Evolutionary conservation across 2,329 filamentous ascomycete species (phyloP), one percentile per base, ranked within the genome.

Genomic region (Penicillium hordei): DNA sequence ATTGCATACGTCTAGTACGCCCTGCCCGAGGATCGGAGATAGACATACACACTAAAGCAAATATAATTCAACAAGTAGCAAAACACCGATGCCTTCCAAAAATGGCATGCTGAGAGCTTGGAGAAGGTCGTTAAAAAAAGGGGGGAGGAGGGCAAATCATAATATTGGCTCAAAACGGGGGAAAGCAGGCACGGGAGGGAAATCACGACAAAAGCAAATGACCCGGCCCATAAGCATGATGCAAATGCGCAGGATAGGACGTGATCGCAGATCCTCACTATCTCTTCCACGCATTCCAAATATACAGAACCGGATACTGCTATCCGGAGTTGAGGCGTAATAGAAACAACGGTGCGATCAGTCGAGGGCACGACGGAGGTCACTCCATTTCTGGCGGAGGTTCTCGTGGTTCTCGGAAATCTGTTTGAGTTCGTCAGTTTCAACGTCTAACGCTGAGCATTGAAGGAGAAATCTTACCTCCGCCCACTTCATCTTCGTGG

Each of bases 401-500:
- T 85, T 83, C 74, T 93, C 90, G 68, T 93, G 85, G 59, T 80
- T 75, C 56, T 76, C 78, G 68, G 89, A 89, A 64, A 91, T 84
- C 89, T 91, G 68, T 49, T 44, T 9, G 25, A n/a, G 27, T 45
- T 31, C 27, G 48, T 56, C 19, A 43, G 50, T 45, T 12, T 36
- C 12, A 17, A 15, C 27, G 10, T n/a, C 5, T 27, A 19, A 23
- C 13, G 9, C 19, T 27, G 17, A 8, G 42, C 17, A 40, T 36
- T 23, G 44, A 23, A 15, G n/a, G 36, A 4, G 38, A 57, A 88
- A 81, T 39, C 42, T 43, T 82, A 96, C 93, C 87, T 97, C 91
- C 54, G 94, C 94, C 79, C 93, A 92, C 70, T 86, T 86, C 90
- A 99, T 89, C 83, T 99, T 99, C 1, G 92, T 94, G 72, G 89